Base-by-base conservation (phyloP, 2,329 filamentous ascomycete genomes). In the Fusarium oligoseptatum region DNA sequence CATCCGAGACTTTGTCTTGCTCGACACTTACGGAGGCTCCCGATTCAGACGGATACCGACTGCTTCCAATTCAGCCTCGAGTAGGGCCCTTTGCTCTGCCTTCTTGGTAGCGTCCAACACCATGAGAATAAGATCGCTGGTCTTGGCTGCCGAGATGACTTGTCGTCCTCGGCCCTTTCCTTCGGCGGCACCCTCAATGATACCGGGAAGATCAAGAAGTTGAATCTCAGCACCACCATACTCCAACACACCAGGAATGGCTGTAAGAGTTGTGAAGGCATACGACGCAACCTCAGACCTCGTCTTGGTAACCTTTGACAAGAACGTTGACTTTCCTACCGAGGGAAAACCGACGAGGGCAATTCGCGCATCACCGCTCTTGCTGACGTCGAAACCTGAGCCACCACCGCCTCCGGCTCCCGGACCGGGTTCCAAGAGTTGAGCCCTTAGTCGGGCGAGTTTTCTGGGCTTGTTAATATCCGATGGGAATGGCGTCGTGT, bases 221-320 rank as follows among this genome's bases (percentile, higher is more conserved):
- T 99, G 97, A 76, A 99, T 98, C 84, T 99, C 97, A 1, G 97
- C 97, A 63, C 97, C 97, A 14, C 95, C 97, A 84, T 99, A 99
- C 86, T 98, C 96, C 64, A 99, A 90, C 43, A 99, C 97, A 77
- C 97, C 97, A 1, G 97, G 97, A 77, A 99, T 99, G 39, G 97
- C 97, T 11, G 97, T 99, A 52, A 99, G 88, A 2, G 97, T 99
- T 12, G 97, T 99, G 90, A 99, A 99, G 66, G 96, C 92, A 82
- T 99, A 99, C 1, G 97, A 94, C 1, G 97, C 97, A 32, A 98
- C 95, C 83, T 98, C 96, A 60, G 95, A 98, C 81, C 95, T 95
- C 43, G 97, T 99, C 86, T 98, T 98, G 60, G 97, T 99, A 82
- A 99, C 97, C 81, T 98, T 98, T 58, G 95, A 98, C n/a, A 99